A percentile compares a stretch with the other conserved stretches of the same genome.
Evolutionary conservation across 2,329 filamentous ascomycete genomes (phyloP).

Genomic region (Trichophyton rubrum): DNA sequence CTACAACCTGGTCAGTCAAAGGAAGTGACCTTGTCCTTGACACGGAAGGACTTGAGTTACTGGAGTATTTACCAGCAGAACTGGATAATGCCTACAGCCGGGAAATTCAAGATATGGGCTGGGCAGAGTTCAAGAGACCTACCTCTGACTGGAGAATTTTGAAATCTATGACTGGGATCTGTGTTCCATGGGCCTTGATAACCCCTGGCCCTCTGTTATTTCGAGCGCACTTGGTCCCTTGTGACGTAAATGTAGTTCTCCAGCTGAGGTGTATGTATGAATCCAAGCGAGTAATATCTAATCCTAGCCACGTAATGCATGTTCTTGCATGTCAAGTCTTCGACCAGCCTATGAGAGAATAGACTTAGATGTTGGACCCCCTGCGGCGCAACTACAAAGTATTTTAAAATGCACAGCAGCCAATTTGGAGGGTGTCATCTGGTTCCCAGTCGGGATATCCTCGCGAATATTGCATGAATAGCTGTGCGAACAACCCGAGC

Average conservation of each 20-base stretch:
- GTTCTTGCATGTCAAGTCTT: background rate
- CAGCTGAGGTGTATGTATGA: background rate
- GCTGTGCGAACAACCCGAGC: background rate
- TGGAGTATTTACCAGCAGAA: conserved; percentile 26
- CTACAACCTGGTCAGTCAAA: conserved; percentile 32
- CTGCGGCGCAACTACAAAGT: background rate
- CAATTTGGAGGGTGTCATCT: background rate
- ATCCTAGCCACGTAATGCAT: background rate
- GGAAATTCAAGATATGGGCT: conserved; percentile 17
- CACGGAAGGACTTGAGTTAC: conserved; percentile 25
- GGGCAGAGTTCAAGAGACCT: conserved; percentile 20
- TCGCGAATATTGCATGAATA: background rate
- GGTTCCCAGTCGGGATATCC: background rate
- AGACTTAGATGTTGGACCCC: background rate
- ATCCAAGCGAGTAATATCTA: background rate
- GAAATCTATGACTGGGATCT: background rate
- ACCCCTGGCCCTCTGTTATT: background rate
- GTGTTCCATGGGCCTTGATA: background rate
- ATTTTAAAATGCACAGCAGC: background rate
- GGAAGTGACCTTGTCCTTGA: conserved; percentile 36
- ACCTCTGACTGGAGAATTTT: conserved; percentile 13
- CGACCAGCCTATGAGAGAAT: background rate
- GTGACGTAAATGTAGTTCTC: background rate
- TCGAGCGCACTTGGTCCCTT: background rate
- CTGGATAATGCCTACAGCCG: conserved; percentile 22